phyloP scores from a whole-genome alignment of 2,329 filamentous ascomycete genomes.

The Penicillium digitatum region DNA sequence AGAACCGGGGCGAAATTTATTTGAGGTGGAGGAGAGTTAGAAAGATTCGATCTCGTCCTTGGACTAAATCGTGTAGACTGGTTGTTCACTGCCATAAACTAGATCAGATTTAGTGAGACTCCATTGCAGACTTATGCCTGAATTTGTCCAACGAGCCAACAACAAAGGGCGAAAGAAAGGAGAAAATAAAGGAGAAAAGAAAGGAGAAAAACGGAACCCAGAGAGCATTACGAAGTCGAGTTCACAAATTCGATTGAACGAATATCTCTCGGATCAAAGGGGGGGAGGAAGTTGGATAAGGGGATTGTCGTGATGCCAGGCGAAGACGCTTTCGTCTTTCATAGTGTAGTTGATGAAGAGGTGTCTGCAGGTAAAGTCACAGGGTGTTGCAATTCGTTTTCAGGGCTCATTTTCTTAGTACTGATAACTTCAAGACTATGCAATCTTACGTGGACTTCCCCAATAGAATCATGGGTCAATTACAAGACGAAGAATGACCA shows the following conservation, averaged over 20 bases:
- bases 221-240: background rate
- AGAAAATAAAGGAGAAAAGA: background rate
- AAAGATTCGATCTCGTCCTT: background rate
- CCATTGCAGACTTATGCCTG: background rate
- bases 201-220: background rate
- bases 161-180: background rate
- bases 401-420: too few species aligned
- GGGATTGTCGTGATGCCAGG: background rate
- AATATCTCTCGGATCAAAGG: too few species aligned
- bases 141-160: background rate
- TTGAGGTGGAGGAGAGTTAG: background rate
- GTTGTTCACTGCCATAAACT: background rate
- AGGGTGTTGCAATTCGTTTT: too few species aligned
- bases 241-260: background rate
- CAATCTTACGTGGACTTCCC: too few species aligned
- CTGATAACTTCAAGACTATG: too few species aligned
- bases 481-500: too few species aligned
- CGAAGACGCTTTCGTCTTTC: too few species aligned
- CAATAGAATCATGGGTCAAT: too few species aligned
- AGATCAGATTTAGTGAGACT: background rate
- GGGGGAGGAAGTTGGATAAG: too few species aligned
- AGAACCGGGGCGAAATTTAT: background rate
- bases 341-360: too few species aligned
- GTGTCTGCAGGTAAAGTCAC: too few species aligned
- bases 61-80: background rate